Conservation (phyloP, 495 filamentous ascomycete species). For the Lophium mytilinum region DNA sequence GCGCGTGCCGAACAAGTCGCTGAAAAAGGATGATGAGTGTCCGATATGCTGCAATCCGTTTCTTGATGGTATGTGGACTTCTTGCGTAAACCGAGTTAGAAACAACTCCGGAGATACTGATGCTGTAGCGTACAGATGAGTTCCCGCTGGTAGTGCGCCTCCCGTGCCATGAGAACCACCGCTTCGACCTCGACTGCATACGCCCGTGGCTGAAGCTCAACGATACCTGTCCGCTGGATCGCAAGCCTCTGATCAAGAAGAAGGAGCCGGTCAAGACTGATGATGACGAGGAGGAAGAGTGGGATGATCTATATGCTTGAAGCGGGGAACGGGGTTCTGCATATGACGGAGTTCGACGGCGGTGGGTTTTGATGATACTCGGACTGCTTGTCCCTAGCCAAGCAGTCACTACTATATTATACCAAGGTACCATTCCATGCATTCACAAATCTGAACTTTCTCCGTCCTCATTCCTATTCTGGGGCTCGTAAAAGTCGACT, state of each 20-base stretch:
- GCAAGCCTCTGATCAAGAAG: conserved; percentile 70
- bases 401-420: no score
- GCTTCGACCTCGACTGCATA: conserved; percentile 94
- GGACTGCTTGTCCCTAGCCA: no score
- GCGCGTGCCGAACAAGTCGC: conserved; percentile 58
- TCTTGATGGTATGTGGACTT: conserved; percentile 54
- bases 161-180: conserved; percentile 71
- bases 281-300: conserved; percentile 35
- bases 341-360: no score
- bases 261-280: conserved; percentile 47
- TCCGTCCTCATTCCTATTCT: no score
- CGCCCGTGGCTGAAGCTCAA: conserved; percentile 83
- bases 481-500: no score
- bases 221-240: conserved; percentile 81
- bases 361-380: no score
- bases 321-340: neutral
- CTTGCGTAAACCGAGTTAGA: neutral
- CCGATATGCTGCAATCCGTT: conserved; percentile 82
- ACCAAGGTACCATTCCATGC: no score
- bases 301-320: conserved; percentile 37
- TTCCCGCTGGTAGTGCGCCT: conserved; percentile 81
- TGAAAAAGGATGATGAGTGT: conserved; percentile 63
- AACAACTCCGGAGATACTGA: neutral
- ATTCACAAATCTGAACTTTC: no score
- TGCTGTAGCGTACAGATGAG: conserved; percentile 35